Base-by-base conservation (phyloP, 768 basidiomycete genomes). In the Trichaptum fuscoviolaceum region DNA sequence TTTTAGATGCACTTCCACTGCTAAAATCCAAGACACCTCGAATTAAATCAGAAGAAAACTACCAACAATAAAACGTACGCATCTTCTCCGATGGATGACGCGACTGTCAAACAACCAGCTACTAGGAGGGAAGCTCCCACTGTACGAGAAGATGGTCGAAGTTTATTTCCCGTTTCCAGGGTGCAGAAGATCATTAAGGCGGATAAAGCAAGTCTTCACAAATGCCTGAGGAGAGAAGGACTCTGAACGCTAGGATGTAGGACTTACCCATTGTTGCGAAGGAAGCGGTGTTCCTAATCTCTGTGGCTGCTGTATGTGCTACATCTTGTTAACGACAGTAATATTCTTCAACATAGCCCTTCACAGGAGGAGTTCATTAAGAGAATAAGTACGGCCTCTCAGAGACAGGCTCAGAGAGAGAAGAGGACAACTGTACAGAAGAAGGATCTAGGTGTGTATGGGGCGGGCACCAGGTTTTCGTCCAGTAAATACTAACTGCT, bases 141-240 rank as follows among this genome's bases (percentile, higher is more conserved):
- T 12, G 42, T 20, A 2, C 12, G 42, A 20, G 42, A 52, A 12
- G 42, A 12, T 20, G 42, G 42, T 52, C 42, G 42, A 52, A 52
- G 42, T 1, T 68, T 90, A 24, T 77, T 95, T 60, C 94, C 94
- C 0, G 82, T 91, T 64, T 80, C 90, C 1, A 84, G 91, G 67
- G 89, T 96, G 57, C 93, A 93, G 75, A 88, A 82, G 77, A 92
- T 95, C 62, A 82, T 94, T 69, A 95, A 92, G 72, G 93, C 90
- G 7, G 94, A 96, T 77, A 90, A 89, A 81, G 94, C 85, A 65
- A 66, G 77, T 74, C 65, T 35, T 24, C 52, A 36, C 52, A 3
- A 42, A 30, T 62, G 20, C 18, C 30, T 35, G 62, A 23, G 34
- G 15, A 63, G 57, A 61, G 27, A 23, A 35, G n/a, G 26, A 9